Evolutionary conservation across 495 filamentous ascomycete genomes (phyloP).

Genomic region (Chaetomium tenue): DNA sequence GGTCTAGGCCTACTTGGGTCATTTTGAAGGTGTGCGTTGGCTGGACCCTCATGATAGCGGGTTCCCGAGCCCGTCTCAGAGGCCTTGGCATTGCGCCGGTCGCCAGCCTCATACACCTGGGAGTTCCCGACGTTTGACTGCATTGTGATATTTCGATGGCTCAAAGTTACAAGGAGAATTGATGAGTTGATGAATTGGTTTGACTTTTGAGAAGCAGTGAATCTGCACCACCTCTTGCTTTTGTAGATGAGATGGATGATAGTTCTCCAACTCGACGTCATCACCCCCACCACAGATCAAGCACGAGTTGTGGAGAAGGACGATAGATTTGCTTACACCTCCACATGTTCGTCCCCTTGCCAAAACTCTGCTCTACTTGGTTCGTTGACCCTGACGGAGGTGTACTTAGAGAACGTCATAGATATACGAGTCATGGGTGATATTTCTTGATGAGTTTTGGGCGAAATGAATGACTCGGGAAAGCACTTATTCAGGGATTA

Average conservation of each 20-base stretch:
- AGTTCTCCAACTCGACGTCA: slow-evolving; percentile 1
- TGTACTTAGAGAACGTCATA: too few species aligned
- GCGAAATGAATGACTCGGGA: too few species aligned
- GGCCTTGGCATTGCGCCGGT: slow-evolving; percentile 65
- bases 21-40: slow-evolving; percentile 62
- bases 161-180: neutral
- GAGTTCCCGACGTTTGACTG: slow-evolving; percentile 45
- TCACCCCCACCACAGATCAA: neutral
- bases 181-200: neutral
- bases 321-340: neutral
- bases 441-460: too few species aligned
- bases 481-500: too few species aligned
- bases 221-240: neutral
- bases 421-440: too few species aligned
- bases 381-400: too few species aligned
- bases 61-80: slow-evolving; percentile 51
- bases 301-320: neutral
- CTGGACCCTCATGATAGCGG: slow-evolving; percentile 65
- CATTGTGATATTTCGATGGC: slow-evolving; percentile 26
- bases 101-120: slow-evolving; percentile 53
- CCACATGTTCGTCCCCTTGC: too few species aligned
- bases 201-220: neutral
- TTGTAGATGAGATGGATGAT: neutral
- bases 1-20: slow-evolving; percentile 60
- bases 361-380: too few species aligned